These are phyloP conservation scores for Lumnitzera racemosa DNA, from an alignment of 345 rosid species.

Conservation along the genomic window DNA sequence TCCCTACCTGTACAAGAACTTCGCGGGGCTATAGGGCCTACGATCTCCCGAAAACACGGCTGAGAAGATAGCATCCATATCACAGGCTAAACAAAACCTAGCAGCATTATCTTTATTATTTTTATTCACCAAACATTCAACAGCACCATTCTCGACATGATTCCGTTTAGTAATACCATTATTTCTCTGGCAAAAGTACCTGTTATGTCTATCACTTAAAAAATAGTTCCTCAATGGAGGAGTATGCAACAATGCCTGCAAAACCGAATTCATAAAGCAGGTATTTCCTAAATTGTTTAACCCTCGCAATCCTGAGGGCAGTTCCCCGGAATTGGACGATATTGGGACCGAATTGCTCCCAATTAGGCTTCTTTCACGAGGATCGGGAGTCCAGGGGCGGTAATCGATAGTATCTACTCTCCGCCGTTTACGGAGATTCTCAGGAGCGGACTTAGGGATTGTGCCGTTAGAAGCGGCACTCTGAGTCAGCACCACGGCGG, in stretches of 20 bases:
- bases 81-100: conserved; percentile 66
- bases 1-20: conserved; percentile 73
- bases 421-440: conserved; percentile 57
- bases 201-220: conserved; percentile 62
- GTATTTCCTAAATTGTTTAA: conserved; percentile 85
- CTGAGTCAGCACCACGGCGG: conserved; percentile 50
- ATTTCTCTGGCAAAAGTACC: conserved; percentile 39
- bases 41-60: conserved; percentile 77
- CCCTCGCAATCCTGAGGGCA: conserved; percentile 78
- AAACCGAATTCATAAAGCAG: conserved; percentile 88
- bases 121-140: too few species aligned
- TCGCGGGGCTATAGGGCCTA: conserved; percentile 78
- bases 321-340: conserved; percentile 32
- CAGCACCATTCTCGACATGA: too few species aligned
- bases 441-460: conserved; percentile 24
- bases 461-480: conserved; percentile 35
- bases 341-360: conserved; percentile 39
- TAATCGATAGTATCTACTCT: conserved; percentile 41
- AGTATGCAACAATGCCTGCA: conserved; percentile 83
- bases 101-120: conserved; percentile 17
- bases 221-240: conserved; percentile 81
- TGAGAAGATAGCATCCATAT: conserved; percentile 53
- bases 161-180: not conserved
- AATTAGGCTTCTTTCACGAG: conserved; percentile 20
- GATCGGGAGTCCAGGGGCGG: conserved; percentile 41